Conservation (phyloP, 2,329 filamentous ascomycete genomes). For the Fusarium praegraminearum region DNA sequence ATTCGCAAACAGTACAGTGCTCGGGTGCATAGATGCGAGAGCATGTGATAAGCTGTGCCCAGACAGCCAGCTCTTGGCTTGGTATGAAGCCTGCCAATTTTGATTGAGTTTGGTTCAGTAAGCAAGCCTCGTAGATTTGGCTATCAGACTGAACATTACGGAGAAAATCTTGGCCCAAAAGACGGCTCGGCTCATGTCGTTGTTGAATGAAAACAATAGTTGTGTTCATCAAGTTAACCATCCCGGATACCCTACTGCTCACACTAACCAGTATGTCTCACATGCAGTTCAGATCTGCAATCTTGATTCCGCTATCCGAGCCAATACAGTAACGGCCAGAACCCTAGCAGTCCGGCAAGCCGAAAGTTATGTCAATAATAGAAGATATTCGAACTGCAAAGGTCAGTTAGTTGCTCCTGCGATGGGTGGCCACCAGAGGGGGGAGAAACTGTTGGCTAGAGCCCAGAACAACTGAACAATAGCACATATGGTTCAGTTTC, state of each 20-base stretch:
- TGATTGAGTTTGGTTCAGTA: not conserved
- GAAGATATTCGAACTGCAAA: not conserved
- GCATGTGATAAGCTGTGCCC: slow-evolving; percentile 28
- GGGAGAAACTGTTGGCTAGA: not conserved
- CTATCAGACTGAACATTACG: not conserved
- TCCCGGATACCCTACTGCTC: not conserved
- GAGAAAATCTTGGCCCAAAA: not conserved
- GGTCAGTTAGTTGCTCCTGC: slow-evolving; percentile 1
- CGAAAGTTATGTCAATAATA: not conserved
- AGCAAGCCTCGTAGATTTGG: not conserved
- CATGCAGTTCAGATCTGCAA: slow-evolving; percentile 5
- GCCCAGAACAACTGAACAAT: not conserved
- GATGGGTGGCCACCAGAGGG: not conserved
- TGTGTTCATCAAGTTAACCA: not conserved
- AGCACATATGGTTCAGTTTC: not conserved
- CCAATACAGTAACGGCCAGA: slow-evolving; percentile 2
- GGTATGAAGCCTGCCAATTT: not conserved
- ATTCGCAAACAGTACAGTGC: not conserved
- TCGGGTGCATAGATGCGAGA: slow-evolving; percentile 26
- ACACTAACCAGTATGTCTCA: not conserved
- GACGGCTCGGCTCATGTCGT: not conserved
- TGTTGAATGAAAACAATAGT: not conserved
- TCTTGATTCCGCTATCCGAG: slow-evolving; percentile 11
- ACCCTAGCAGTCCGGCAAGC: not conserved
- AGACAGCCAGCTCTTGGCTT: not conserved